Percentiles rank a stretch among this genome's conserved stretches.
Conservation (phyloP, 805 yeast genomes). For the Saitoella complicata region DNA sequence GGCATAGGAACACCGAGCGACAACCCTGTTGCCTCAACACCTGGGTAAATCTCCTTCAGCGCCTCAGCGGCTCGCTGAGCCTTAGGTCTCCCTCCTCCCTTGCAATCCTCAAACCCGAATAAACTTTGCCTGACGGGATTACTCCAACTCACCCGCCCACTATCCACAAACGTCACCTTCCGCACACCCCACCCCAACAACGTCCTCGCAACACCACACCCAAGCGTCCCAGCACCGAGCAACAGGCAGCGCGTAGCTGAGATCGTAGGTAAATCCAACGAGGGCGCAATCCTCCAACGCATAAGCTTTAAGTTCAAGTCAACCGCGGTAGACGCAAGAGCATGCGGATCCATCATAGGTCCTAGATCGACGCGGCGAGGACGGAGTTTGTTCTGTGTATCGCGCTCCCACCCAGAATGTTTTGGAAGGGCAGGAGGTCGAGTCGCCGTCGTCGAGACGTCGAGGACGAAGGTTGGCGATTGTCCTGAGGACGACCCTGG, state of each 20-base stretch:
- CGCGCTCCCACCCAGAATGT: slow-evolving; percentile 81
- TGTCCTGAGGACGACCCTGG: slow-evolving; percentile 23
- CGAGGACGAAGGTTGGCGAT: slow-evolving; percentile 26
- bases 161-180: slow-evolving; percentile 74
- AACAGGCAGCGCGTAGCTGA: slow-evolving; percentile 48
- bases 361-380: slow-evolving; percentile 79
- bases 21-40: slow-evolving; percentile 39
- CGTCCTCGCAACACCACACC: slow-evolving; percentile 76
- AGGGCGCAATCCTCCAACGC: slow-evolving; percentile 94
- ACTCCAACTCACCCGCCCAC: slow-evolving; percentile 73
- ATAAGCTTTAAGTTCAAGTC: slow-evolving; percentile 79
- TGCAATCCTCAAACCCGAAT: slow-evolving; percentile 66
- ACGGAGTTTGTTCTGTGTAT: slow-evolving; percentile 41
- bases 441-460: slow-evolving; percentile 8
- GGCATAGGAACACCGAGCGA: slow-evolving; percentile 82
- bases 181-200: slow-evolving; percentile 85
- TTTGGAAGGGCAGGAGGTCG: slow-evolving; percentile 12
- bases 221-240: slow-evolving; percentile 94
- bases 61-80: slow-evolving; percentile 66
- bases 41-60: slow-evolving; percentile 60
- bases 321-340: slow-evolving; percentile 79
- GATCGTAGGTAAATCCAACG: slow-evolving; percentile 50
- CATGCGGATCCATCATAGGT: slow-evolving; percentile 56
- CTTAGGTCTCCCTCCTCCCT: slow-evolving; percentile 57
- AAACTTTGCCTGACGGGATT: slow-evolving; percentile 93